A percentile compares a stretch with the other conserved stretches of the same genome.
phyloP scores from a whole-genome alignment of 176 grass and related monocot genomes.

The Leersia perrieri region DNA sequence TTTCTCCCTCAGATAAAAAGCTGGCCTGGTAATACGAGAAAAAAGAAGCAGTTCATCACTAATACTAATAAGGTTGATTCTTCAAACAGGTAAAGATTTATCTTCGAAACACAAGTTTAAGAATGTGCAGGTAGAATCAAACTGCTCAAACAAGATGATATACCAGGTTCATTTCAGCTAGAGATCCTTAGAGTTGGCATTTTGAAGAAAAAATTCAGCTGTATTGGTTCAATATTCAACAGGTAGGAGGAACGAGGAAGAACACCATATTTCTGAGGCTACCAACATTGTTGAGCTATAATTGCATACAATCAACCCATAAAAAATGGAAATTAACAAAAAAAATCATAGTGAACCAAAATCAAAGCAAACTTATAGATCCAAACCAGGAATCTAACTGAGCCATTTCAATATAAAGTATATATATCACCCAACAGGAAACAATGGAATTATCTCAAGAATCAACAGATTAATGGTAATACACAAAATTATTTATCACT shows the following conservation, averaged over 20 bases:
- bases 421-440: background rate
- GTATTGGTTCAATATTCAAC: background rate
- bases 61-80: background rate
- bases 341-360: background rate
- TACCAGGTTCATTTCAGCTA: background rate
- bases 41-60: conserved; percentile 22
- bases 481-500: background rate
- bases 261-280: background rate
- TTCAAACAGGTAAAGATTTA: background rate
- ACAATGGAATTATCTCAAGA: background rate
- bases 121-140: background rate
- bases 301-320: background rate
- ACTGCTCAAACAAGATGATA: background rate
- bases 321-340: background rate
- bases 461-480: background rate
- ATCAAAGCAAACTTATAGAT: background rate
- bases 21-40: background rate
- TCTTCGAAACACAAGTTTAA: background rate
- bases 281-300: background rate
- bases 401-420: background rate
- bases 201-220: background rate
- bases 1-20: background rate
- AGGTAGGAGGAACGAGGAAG: background rate
- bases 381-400: background rate
- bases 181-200: background rate